Base-by-base conservation (phyloP, 2,329 filamentous ascomycete genomes). In the Aschersonia sp. region DNA sequence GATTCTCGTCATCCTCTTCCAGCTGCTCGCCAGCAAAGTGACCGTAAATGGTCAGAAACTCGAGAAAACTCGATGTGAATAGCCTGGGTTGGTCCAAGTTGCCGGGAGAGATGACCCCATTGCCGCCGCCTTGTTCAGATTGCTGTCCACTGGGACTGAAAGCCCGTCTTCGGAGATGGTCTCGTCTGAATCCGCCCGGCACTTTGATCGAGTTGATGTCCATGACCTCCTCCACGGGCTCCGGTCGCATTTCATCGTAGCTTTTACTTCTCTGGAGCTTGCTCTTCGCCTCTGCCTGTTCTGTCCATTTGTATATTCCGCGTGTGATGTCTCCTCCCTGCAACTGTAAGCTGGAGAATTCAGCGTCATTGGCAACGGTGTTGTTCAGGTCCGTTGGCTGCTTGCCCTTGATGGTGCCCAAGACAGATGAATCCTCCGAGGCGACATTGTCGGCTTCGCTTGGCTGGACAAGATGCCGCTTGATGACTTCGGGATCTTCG, bases 11-110 rank as follows among this genome's bases (percentile, higher is more conserved):
- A 56, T 97, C 92, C 64, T 98, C 92, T 62, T 95, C 89, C 10
- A 98, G 75, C 60, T 95, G 85, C 65, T 98, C 92, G 66, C 92
- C 92, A 2, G 92, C 92, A 62, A 98, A 98, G 66, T 98, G 92
- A 4, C 92, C 92, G 57, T 95, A 98, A 32, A 98, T 76, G 6
- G 87, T 89, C 45, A 98, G 64, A 58, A 98, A 98, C 62, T 98
- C 94, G 50, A 98, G 77, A 61, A 98, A 98, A 65, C 85, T 98
- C 54, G 77, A 88, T 0, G 92, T 95, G 49, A 95, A 81, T 32
- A 94, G 71, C 51, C 79, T 78, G 56, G 58, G 60, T 60, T 58
- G 58, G 12, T 57, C 53, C 1, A 52, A 53, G 11, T 50, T 51
- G 10, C 45, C 43, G 6, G 66, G 56, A 60, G 63, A 63, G 60